Evolutionary conservation across 257 asterid genomes (phyloP).

Genomic region (Lycium barbarum): DNA sequence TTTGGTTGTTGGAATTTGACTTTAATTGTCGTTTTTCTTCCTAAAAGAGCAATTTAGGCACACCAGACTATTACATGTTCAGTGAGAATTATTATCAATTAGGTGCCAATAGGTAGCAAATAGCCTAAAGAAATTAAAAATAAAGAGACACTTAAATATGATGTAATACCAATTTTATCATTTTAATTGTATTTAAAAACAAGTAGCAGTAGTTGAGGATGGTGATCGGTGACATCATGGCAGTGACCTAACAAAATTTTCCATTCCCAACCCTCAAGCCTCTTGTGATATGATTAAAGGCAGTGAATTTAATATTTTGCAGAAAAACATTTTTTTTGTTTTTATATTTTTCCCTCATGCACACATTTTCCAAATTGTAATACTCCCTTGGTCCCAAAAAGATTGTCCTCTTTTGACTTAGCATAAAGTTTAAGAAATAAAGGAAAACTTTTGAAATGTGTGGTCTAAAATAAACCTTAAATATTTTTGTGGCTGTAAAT

Average conservation of each 20-base stretch:
- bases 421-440: too few species aligned
- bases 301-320: neutral
- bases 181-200: neutral
- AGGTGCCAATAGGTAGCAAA: neutral
- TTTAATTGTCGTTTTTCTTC: neutral
- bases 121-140: neutral
- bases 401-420: too few species aligned
- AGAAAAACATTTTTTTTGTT: too few species aligned
- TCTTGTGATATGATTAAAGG: neutral
- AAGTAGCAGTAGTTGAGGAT: neutral
- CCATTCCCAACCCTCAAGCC: constrained; percentile 3
- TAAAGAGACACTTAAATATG: neutral
- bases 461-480: too few species aligned
- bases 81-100: neutral
- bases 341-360: neutral
- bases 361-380: neutral
- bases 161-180: neutral
- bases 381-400: too few species aligned
- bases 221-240: neutral
- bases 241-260: constrained; percentile 14
- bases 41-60: neutral
- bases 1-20: neutral
- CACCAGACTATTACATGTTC: neutral
- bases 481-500: too few species aligned
- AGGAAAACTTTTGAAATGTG: too few species aligned